Evolutionary conservation across 495 filamentous ascomycete genomes (phyloP), one percentile per base, ranked within the genome.

Genomic region (Usnea hakonensis): DNA sequence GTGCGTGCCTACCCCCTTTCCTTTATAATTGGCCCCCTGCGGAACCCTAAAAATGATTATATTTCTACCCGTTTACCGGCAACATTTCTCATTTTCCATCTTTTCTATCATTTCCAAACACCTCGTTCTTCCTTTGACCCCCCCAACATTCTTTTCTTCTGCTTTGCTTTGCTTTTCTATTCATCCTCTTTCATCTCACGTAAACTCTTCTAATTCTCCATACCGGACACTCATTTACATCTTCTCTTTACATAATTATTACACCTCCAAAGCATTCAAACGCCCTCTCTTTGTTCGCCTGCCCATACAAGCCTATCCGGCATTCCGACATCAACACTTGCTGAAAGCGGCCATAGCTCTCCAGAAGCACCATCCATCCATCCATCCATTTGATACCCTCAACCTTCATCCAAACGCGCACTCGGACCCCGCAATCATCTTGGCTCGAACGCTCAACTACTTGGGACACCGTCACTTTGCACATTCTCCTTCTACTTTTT

Each of bases 271-370:
- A n/a, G 7, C 52, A 30, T 33, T 35, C 53, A 1, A 10, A 37
- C 53, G 13, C 53, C 21, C 53, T 21, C 30, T 56, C 52, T 62
- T 62, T 57, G 60, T 62, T 57, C 35, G 60, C 40, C 46, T 38
- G 37, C 19, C 26, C 41, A 50, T 17, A 62, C 60, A 55, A 33
- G 60, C 60, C 60, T 32, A 62, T 57, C 60, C 60, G 60, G 60
- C 60, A 55, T 62, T 62, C 60, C 60, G 46, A 55, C 58, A 28
- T 55, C 60, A 62, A 62, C 52, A 62, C 50, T 37, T 44, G 38
- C 60, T 62, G 60, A 40, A 62, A 62, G 38, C 60, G 38, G 60
- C 40, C 59, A 21, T 14, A 35, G 46, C 36, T 30, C 28, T 3
- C 14, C 4, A 50, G 26, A 50, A 61, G 26, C 35, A 54, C 36